Evolutionary conservation across 352 stramenopile genomes (phyloP).

Genomic region (Phytophthora brassicae): DNA sequence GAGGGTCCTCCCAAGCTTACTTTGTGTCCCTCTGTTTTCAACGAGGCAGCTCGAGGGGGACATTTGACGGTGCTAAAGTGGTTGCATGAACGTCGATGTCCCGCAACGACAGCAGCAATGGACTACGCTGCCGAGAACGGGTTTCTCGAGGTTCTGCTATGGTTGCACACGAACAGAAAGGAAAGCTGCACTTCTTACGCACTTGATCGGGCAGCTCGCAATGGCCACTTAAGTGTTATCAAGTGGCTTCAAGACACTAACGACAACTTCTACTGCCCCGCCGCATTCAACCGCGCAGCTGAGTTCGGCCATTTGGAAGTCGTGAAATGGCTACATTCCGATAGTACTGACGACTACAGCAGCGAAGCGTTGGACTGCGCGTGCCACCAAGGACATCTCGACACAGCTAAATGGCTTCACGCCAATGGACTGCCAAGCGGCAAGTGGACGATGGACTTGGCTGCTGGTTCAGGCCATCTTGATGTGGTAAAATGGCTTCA

Average conservation of each 20-base stretch:
- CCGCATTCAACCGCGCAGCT: constrained; percentile 19
- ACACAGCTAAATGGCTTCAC: constrained; percentile 16
- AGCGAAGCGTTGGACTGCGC: constrained; percentile 20
- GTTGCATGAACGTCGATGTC: constrained; percentile 12
- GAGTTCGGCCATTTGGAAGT: constrained; percentile 23
- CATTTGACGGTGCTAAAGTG: constrained; percentile 17
- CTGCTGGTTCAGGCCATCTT: constrained; percentile 13
- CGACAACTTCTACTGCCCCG: constrained; percentile 18
- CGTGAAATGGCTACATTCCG: constrained; percentile 22
- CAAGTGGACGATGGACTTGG: constrained; percentile 15
- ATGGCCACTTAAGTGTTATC: constrained; percentile 11
- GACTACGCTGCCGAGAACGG: constrained; percentile 24
- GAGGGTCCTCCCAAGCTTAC: constrained; percentile 8
- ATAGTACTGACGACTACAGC: constrained; percentile 18
- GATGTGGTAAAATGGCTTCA: constrained; percentile 27
- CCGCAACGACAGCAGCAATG: constrained; percentile 11
- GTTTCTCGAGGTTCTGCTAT: constrained; percentile 11
- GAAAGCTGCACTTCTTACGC: constrained; percentile 7
- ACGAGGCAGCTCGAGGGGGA: constrained; percentile 13
- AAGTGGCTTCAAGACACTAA: constrained; percentile 10
- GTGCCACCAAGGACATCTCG: constrained; percentile 14
- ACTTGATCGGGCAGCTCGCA: constrained; percentile 14
- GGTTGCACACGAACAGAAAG: constrained; percentile 5
- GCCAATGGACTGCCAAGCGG: constrained; percentile 5
- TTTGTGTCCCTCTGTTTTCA: constrained; percentile 5